A percentile compares a stretch with the other conserved stretches of the same genome.
Evolutionary conservation across 345 rosid genomes (phyloP).

Genomic region (Eucalyptus lansdowneana): DNA sequence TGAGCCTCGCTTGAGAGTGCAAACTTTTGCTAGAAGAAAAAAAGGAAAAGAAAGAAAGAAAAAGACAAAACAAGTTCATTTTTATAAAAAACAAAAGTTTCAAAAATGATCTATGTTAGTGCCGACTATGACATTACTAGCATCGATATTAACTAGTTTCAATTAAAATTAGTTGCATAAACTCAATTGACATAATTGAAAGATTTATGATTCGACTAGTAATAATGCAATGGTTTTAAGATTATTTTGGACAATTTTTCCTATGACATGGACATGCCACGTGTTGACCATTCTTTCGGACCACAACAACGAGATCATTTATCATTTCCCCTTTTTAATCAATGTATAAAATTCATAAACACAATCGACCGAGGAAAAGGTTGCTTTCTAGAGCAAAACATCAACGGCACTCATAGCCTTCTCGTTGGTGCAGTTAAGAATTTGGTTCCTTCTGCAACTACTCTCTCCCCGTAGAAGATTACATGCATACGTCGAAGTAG

Average conservation of each 20-base stretch:
- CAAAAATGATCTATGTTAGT: no score
- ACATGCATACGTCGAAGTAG: background rate
- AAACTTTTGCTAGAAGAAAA: no score
- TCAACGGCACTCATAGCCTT: background rate
- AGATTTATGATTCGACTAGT: fast-evolving
- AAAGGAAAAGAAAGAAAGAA: background rate
- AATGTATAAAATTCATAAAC: background rate
- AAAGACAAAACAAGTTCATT: no score
- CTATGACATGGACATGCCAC: background rate
- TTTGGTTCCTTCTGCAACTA: background rate
- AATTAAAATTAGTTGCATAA: fast-evolving
- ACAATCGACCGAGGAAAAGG: background rate
- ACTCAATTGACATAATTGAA: no score
- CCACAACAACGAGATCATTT: fast-evolving
- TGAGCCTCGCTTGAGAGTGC: fast-evolving
- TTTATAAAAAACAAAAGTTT: no score
- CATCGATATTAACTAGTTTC: fast-evolving
- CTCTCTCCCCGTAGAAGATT: background rate
- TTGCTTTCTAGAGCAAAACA: background rate
- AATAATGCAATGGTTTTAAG: no score
- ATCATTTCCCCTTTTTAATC: background rate
- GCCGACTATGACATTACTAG: fast-evolving
- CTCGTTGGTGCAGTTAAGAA: background rate
- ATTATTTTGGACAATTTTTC: background rate
- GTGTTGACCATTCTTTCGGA: background rate